Base-by-base conservation (phyloP, 257 asterid genomes). In the Scutellaria galericulata region DNA sequence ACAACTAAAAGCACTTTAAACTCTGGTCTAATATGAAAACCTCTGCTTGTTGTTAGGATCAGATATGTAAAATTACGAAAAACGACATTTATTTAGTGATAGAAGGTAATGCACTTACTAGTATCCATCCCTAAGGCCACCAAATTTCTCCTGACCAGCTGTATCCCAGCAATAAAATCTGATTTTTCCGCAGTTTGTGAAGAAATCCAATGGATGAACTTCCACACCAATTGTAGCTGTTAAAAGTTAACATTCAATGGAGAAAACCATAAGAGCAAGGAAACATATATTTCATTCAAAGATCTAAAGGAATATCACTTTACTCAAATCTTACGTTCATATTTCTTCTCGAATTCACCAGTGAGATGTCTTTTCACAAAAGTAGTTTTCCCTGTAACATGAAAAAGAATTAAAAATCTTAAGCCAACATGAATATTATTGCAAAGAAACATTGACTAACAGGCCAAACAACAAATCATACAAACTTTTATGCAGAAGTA, bases 311-410 rank as follows among this genome's bases (percentile, higher is more conserved):
- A 18, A 48, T 2, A 10, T 10, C 39, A 22, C 6, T 7, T 0
- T 0, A 31, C 35, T 22, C 0, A 70, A 31, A 47, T 61, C 96
- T 80, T 76, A 89, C 96, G 95, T 65, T 90, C 96, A 54, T 90
- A 90, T 84, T 88, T 90, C 87, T 90, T 90, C 87, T 90, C 96
- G 10, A 88, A 90, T 90, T 90, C 97, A 63, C 97, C 97, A 5
- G 97, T 90, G 10, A 90, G 83, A 83, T 90, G 97, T 84, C 97
- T 88, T 77, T 90, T 90, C 78, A 90, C 97, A 69, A 90, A 90
- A 4, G 97, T 88, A 3, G 96, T 90, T 59, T 90, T 90, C 2
- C 97, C 97, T 90, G 90, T 3, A 80, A 41, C 9, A 76, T 11
- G 14, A 0, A 56, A 37, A 35, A n/a, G 27, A 73, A 61, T 0